These are phyloP conservation scores for Anthracocystis walkeri DNA, from an alignment of 1,284 basidiomycete species.

Conservation along the genomic window DNA sequence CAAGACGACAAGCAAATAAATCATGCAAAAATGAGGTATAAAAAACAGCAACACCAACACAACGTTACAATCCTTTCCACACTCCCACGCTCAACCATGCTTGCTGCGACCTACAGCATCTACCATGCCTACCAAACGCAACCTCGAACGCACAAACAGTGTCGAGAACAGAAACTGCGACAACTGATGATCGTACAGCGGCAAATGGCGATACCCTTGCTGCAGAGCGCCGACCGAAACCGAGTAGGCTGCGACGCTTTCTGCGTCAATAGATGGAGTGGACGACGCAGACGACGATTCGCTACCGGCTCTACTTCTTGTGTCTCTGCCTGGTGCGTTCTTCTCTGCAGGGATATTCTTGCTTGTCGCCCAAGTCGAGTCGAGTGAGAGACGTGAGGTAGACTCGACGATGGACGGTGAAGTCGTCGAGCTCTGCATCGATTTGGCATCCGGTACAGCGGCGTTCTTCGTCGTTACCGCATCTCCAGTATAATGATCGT, in stretches of 20 bases:
- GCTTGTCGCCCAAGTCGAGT: neutral
- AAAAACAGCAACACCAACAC: neutral
- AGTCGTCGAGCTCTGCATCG: neutral
- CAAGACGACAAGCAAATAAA: neutral
- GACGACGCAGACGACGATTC: conserved; percentile 23
- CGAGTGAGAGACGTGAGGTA: conserved; percentile 5
- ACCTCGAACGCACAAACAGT: conserved; percentile 58
- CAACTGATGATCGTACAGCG: conserved; percentile 64
- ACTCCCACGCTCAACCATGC: conserved; percentile 7
- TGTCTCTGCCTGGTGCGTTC: neutral
- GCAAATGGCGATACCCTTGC: conserved; percentile 64
- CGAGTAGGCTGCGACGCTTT: conserved; percentile 48
- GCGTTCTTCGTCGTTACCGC: neutral
- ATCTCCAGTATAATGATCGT: conserved; percentile 13
- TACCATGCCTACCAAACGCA: conserved; percentile 48
- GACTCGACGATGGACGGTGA: conserved; percentile 7
- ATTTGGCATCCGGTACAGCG: neutral
- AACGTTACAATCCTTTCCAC: too few relatives aligned
- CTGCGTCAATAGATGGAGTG: conserved; percentile 40
- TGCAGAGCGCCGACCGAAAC: conserved; percentile 50
- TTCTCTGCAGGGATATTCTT: conserved; percentile 5
- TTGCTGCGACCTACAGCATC: conserved; percentile 13
- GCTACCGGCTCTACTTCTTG: conserved; percentile 5
- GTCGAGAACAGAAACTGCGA: conserved; percentile 64
- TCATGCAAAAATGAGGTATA: neutral